phyloP scores from a whole-genome alignment of 2,329 filamentous ascomycete species.

The Diplodia scrobiculata region DNA sequence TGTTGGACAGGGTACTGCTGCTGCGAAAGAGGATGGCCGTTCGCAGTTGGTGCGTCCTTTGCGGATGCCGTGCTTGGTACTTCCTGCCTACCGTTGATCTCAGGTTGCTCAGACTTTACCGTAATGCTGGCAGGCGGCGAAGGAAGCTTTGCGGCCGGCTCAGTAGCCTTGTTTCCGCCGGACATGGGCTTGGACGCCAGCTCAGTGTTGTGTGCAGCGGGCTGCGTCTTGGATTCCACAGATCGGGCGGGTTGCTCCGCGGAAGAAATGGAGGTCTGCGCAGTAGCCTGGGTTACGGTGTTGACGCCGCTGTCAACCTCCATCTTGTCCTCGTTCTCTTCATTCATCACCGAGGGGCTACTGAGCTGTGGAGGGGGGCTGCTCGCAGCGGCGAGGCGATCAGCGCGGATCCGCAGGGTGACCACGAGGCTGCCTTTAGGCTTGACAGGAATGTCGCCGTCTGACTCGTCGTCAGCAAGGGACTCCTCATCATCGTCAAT shows the following conservation, averaged over 20 bases:
- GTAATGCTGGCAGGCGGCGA: conserved; percentile 22
- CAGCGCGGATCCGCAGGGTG: conserved; percentile 3
- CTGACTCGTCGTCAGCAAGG: conserved; percentile 48
- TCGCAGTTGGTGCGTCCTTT: neutral
- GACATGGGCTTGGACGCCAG: neutral
- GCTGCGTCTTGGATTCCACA: neutral
- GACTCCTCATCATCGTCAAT: conserved; percentile 60
- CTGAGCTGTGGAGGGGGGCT: conserved; percentile 18
- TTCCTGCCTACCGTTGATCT: conserved; percentile 13
- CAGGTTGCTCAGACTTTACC: conserved; percentile 8
- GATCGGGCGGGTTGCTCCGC: neutral
- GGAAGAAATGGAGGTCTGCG: neutral
- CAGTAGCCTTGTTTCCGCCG: neutral
- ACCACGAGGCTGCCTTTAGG: conserved; percentile 22
- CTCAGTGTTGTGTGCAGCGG: neutral
- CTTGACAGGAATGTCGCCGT: conserved; percentile 31
- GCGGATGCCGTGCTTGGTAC: neutral
- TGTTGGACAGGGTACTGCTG: neutral
- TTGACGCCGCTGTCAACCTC: neutral
- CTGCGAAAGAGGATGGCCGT: neutral
- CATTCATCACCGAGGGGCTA: conserved; percentile 3
- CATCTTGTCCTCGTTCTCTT: conserved; percentile 2
- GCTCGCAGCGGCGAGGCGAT: conserved; percentile 25
- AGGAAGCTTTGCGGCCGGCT: conserved; percentile 14
- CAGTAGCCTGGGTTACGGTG: neutral